Percentiles rank a stretch among this genome's conserved stretches.
Conservation (phyloP, 768 basidiomycete genomes). For the Phylloporus scabripes region DNA sequence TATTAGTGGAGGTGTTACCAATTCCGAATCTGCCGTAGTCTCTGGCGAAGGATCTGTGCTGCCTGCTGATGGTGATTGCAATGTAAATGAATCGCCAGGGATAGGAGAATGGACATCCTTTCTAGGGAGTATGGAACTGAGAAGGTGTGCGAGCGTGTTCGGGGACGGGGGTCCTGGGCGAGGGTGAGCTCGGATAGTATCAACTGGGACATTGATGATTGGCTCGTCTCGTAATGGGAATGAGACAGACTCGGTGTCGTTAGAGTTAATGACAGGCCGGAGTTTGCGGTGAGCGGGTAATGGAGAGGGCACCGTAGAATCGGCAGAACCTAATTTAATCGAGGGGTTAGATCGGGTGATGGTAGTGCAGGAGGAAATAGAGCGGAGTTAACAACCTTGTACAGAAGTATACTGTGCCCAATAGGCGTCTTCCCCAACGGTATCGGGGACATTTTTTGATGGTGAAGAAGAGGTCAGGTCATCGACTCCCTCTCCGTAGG, state of each 20-base stretch:
- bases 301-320: conserved; percentile 63
- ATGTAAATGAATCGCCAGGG: conserved; percentile 7
- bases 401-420: conserved; percentile 71
- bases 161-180: conserved; percentile 24
- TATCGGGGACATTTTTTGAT: conserved; percentile 11
- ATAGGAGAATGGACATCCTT: conserved; percentile 11
- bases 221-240: conserved; percentile 7
- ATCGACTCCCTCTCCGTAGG: conserved; percentile 43
- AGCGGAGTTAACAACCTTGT: conserved; percentile 45
- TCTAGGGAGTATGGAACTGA: conserved; percentile 23
- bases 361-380: conserved; percentile 12
- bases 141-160: conserved; percentile 21
- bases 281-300: conserved; percentile 28
- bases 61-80: conserved; percentile 5
- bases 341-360: conserved; percentile 3
- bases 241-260: conserved; percentile 1
- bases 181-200: conserved; percentile 16
- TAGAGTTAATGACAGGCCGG: conserved; percentile 6
- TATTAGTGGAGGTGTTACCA: conserved; percentile 20
- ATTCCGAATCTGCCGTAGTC: conserved; percentile 20
- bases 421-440: conserved; percentile 52
- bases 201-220: conserved; percentile 11
- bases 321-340: conserved; percentile 51
- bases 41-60: conserved; percentile 9
- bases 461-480: conserved; percentile 20